Evolutionary conservation across 805 yeast species (phyloP).

Genomic region (Wickerhamomyces tratensis): DNA sequence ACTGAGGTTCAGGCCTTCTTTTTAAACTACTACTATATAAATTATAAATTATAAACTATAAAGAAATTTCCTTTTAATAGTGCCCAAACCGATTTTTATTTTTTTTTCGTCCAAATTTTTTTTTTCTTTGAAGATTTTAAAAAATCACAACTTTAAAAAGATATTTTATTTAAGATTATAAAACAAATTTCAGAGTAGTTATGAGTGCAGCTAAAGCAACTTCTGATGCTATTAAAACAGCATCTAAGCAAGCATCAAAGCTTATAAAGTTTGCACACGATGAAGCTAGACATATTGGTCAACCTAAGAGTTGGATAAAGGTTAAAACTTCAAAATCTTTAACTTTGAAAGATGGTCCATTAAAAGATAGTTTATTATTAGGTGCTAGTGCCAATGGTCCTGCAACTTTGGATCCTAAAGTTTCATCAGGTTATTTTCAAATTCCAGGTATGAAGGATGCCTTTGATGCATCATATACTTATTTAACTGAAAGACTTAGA

Average conservation of each 20-base stretch:
- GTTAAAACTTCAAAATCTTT: conserved; percentile 18
- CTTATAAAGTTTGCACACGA: background rate
- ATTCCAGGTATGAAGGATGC: conserved; percentile 72
- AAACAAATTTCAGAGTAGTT: too few species aligned
- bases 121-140: too few species aligned
- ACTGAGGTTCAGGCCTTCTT: too few species aligned
- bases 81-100: too few species aligned
- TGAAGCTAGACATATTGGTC: background rate
- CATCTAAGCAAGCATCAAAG: background rate
- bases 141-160: too few species aligned
- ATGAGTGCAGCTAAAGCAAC: background rate
- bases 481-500: conserved; percentile 42
- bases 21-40: too few species aligned
- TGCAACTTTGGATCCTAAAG: conserved; percentile 33
- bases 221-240: background rate
- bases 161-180: too few species aligned
- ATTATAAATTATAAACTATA: too few species aligned
- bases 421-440: conserved; percentile 41
- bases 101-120: too few species aligned
- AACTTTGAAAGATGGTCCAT: conserved; percentile 15
- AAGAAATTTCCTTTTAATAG: too few species aligned
- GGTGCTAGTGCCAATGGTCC: conserved; percentile 38
- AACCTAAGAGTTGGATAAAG: conserved; percentile 20
- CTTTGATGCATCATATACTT: conserved; percentile 57
- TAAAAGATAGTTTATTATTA: conserved; percentile 22